Conservation (phyloP, 192 early-diverging fungal species). For the Entomortierella lignicola region DNA sequence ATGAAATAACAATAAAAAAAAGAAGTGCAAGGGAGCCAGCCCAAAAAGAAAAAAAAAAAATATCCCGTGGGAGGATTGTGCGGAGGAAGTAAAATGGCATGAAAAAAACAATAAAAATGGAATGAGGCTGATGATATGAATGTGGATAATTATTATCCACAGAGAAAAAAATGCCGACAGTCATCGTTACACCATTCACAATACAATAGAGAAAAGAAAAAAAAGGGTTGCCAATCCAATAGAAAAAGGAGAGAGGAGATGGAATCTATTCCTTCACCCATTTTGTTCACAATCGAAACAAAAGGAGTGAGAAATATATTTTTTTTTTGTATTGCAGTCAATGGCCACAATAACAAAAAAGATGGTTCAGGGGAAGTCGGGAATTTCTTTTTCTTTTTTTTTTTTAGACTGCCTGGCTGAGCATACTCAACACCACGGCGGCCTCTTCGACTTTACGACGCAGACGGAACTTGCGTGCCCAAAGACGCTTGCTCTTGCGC, state of each 20-base stretch:
- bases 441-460: slow-evolving; percentile 51
- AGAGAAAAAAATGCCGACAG: too few relatives aligned
- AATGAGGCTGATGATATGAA: too few relatives aligned
- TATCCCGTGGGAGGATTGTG: too few relatives aligned
- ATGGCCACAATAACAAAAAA: background rate
- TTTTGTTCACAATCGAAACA: slow-evolving; percentile 14
- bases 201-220: background rate
- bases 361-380: background rate
- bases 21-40: too few relatives aligned
- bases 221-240: too few relatives aligned
- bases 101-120: too few relatives aligned
- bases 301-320: slow-evolving; percentile 26
- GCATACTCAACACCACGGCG: slow-evolving; percentile 49
- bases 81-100: too few relatives aligned
- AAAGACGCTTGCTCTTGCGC: slow-evolving; percentile 44
- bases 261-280: slow-evolving; percentile 10
- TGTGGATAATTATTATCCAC: too few relatives aligned
- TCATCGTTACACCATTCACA: background rate
- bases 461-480: slow-evolving; percentile 54
- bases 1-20: too few relatives aligned
- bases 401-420: slow-evolving; percentile 45
- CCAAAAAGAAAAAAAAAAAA: too few relatives aligned
- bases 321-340: background rate
- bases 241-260: background rate
- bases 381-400: background rate